Conservation (phyloP, 2,329 filamentous ascomycete genomes). For the Onygena corvina region DNA sequence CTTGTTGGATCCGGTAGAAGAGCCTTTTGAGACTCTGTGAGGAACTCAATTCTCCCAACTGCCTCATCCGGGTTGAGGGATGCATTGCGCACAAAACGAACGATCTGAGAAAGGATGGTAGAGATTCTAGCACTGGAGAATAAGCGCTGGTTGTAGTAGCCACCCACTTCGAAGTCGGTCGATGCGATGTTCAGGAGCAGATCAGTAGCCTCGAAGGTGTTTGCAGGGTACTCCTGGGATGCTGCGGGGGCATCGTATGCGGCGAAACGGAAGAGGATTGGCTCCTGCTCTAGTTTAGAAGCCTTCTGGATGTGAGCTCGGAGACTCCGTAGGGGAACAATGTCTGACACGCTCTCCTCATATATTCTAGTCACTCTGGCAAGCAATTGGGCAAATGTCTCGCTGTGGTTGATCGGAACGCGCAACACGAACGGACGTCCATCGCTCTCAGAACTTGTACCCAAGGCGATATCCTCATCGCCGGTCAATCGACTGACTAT, state of each 20-base stretch:
- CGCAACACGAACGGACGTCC: constrained; percentile 37
- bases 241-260: constrained; percentile 36
- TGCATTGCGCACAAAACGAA: constrained; percentile 31
- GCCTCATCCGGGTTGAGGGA: constrained; percentile 30
- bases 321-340: constrained; percentile 32
- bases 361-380: constrained; percentile 34
- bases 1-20: constrained; percentile 32
- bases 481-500: constrained; percentile 37
- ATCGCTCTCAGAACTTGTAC: constrained; percentile 33
- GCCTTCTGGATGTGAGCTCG: constrained; percentile 32
- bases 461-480: constrained; percentile 39
- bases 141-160: constrained; percentile 36
- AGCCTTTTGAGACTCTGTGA: constrained; percentile 15
- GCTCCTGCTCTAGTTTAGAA: constrained; percentile 29
- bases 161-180: constrained; percentile 23
- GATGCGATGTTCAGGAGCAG: constrained; percentile 31
- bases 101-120: constrained; percentile 34
- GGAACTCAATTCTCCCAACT: constrained; percentile 35
- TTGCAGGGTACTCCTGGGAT: constrained; percentile 31
- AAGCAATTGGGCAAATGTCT: constrained; percentile 32
- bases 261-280: constrained; percentile 38
- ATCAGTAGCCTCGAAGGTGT: constrained; percentile 36
- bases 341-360: constrained; percentile 30
- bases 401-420: constrained; percentile 30
- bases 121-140: constrained; percentile 37